These are phyloP conservation scores for Gnetum montanum DNA, from an alignment of 75 land plant species.

Conservation along the genomic window DNA sequence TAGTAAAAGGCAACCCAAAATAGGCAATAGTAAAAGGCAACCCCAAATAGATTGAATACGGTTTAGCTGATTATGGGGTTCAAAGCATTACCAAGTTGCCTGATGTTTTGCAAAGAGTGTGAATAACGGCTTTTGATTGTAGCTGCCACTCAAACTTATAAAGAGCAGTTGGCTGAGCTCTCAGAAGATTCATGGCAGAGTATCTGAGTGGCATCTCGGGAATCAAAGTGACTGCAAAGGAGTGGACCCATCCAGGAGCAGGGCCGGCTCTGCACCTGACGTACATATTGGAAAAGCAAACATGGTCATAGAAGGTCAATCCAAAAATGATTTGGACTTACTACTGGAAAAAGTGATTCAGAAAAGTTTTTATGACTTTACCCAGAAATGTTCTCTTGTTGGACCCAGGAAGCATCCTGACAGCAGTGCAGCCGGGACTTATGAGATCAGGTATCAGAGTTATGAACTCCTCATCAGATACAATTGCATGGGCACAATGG, in stretches of 20 bases:
- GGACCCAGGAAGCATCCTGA: slow-evolving; percentile 60
- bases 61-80: too few species aligned
- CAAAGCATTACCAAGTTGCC: slow-evolving; percentile 67
- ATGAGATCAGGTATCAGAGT: slow-evolving; percentile 71
- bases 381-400: slow-evolving; percentile 66
- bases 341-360: too few species aligned
- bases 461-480: slow-evolving; percentile 62
- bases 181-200: slow-evolving; percentile 47
- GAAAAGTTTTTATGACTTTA: slow-evolving; percentile 8
- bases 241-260: slow-evolving; percentile 84
- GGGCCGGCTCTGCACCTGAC: slow-evolving; percentile 63
- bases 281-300: too few species aligned
- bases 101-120: slow-evolving; percentile 56
- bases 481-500: slow-evolving; percentile 72
- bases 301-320: too few species aligned
- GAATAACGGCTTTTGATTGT: slow-evolving; percentile 52
- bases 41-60: too few species aligned
- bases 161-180: slow-evolving; percentile 59
- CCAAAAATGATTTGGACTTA: too few species aligned
- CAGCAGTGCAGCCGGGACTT: slow-evolving; percentile 61
- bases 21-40: not conserved
- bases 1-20: not conserved
- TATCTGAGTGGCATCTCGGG: slow-evolving; percentile 85
- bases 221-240: slow-evolving; percentile 68
- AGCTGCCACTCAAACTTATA: slow-evolving; percentile 83